Base-by-base conservation (phyloP, 371 early-diverging fungal genomes). In the Mucor ambiguus region DNA sequence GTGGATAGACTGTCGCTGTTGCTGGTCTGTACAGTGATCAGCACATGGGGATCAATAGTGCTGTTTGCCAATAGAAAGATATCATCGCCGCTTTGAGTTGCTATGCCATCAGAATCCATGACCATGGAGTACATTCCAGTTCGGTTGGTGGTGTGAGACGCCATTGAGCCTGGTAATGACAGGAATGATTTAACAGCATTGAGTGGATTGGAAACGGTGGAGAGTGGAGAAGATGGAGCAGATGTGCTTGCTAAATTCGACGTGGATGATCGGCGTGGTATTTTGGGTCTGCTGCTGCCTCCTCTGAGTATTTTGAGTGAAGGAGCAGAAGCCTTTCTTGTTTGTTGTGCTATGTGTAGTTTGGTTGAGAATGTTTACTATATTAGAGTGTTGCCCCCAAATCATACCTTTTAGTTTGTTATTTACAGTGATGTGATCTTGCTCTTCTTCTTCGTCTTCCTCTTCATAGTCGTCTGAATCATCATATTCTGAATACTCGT, bases 1-100 rank as follows among this genome's bases (percentile, higher is more conserved):
- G 46, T 54, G 3, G 52, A 55, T 26, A 76, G 73, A 54, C 74
- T 78, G 35, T 76, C 77, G 18, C 73, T 79, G 11, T 72, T 74
- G 56, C 77, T 78, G 16, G 79, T 79, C 63, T 84, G 84, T 1
- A 77, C 84, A 16, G 78, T 77, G 9, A 74, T 73, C 2, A 84
- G 63, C 20, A 73, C 61, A 18, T 67, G 66, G 0, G 84, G 81
- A 46, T 84, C 81, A 14, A 82, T 63, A 10, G 70, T 71, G 14
- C 76, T 76, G 18, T 78, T 77, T 11, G 76, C 70, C n/a, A 79
- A n/a, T 10, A 66, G 22, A 38, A 69, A 69, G 5, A 65, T 26
- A 32, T 64, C 65, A 16, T 69, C 59, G 10, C 41, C 30, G 20
- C 12, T 44, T 5, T 41, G 41, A 22, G 32, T 16, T 12, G 35